Percentiles rank a stretch among this genome's conserved stretches.
Conservation (phyloP, 139 green algal genomes). For the Tetratostichococcus sp. region DNA sequence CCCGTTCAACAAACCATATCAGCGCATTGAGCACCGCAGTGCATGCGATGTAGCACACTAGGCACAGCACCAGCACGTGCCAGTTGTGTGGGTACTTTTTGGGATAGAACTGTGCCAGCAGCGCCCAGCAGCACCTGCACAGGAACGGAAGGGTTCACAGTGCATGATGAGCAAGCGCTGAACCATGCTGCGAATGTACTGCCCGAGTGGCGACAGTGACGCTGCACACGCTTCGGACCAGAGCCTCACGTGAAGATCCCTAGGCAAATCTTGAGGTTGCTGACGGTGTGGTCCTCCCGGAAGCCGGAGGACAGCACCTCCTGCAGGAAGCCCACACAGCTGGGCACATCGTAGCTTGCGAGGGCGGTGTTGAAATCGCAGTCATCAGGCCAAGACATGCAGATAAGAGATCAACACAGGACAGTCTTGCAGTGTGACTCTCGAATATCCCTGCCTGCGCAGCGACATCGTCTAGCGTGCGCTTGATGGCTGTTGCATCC, state of each 20-base stretch:
- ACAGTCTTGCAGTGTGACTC: too few relatives aligned
- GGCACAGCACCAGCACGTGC: conserved; percentile 50
- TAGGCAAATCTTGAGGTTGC: conserved; percentile 67
- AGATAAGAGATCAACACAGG: too few relatives aligned
- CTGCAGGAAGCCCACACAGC: conserved; percentile 35
- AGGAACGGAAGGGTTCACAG: background rate
- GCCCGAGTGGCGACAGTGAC: too few relatives aligned
- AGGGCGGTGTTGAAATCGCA: too few relatives aligned
- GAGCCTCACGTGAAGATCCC: conserved; percentile 60
- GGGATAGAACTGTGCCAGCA: conserved; percentile 72
- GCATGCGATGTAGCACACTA: conserved; percentile 54
- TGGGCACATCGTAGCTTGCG: too few relatives aligned
- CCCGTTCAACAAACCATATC: conserved; percentile 41
- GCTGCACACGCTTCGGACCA: too few relatives aligned
- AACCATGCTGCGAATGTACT: too few relatives aligned
- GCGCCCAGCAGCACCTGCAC: conserved; percentile 53
- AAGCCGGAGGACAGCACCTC: conserved; percentile 44
- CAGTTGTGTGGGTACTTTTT: conserved; percentile 62
- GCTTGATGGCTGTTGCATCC: conserved; percentile 54
- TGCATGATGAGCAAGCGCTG: too few relatives aligned
- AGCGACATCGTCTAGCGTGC: conserved; percentile 48
- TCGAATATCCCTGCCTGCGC: too few relatives aligned
- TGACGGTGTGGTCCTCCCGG: conserved; percentile 52
- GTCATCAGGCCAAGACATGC: too few relatives aligned
- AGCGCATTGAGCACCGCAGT: conserved; percentile 52